A percentile compares a stretch with the other conserved stretches of the same genome.
Conservation (phyloP, 257 asterid species). For the Solanum medicagineum region DNA sequence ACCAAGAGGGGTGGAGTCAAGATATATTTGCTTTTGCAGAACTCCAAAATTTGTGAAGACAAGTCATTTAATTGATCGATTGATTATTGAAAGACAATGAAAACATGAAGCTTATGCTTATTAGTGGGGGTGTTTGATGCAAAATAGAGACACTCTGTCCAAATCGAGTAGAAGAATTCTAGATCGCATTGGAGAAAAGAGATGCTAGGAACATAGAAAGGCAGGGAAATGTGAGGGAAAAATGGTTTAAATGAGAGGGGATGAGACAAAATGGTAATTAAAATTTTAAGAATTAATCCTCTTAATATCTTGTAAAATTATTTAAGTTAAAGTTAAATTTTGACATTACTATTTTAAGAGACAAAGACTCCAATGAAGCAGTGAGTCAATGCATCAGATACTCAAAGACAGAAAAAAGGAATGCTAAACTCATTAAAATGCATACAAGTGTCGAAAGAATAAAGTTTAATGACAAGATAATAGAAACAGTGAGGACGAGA, state of each 20-base stretch:
- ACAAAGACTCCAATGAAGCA: background rate
- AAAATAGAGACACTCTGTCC: background rate
- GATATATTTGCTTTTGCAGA: slow-evolving; percentile 16
- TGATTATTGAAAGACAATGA: background rate
- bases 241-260: background rate
- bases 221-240: background rate
- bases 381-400: background rate
- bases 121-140: background rate
- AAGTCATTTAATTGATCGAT: slow-evolving; percentile 22
- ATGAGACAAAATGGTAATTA: background rate
- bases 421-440: background rate
- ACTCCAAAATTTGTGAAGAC: slow-evolving; percentile 16
- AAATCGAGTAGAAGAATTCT: background rate
- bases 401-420: no score
- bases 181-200: background rate
- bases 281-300: background rate
- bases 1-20: background rate
- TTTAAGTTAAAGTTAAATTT: background rate
- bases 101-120: slow-evolving; percentile 64
- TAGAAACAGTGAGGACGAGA: background rate
- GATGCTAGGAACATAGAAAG: background rate
- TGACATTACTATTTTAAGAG: background rate
- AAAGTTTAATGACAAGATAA: background rate
- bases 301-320: background rate
- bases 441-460: background rate